These are phyloP conservation scores for Aphanocladium album DNA, from an alignment of 2,329 filamentous ascomycete species.

Conservation along the genomic window DNA sequence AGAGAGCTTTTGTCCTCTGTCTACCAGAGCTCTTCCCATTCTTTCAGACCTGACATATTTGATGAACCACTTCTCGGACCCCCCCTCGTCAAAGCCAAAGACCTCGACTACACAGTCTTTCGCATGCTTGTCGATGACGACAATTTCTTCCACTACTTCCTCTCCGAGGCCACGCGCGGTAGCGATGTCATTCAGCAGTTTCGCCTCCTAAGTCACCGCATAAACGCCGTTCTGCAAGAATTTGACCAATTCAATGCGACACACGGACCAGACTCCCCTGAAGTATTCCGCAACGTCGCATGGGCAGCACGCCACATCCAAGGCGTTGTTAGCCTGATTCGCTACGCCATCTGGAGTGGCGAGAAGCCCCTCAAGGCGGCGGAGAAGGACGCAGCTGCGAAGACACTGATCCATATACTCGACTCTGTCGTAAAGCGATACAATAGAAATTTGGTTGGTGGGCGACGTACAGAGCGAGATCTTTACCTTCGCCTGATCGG, in stretches of 20 bases:
- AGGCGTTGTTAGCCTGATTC: slow-evolving; percentile 38
- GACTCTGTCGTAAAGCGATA: slow-evolving; percentile 38
- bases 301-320: slow-evolving; percentile 48
- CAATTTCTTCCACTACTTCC: slow-evolving; percentile 50
- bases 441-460: slow-evolving; percentile 29
- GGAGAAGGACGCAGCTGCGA: slow-evolving; percentile 42
- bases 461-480: slow-evolving; percentile 33
- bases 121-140: slow-evolving; percentile 50
- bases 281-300: slow-evolving; percentile 27
- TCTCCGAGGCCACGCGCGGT: slow-evolving; percentile 38
- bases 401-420: slow-evolving; percentile 44
- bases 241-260: slow-evolving; percentile 31
- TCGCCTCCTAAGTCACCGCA: slow-evolving; percentile 42
- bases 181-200: slow-evolving; percentile 44
- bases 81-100: slow-evolving; percentile 21
- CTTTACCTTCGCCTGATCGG: slow-evolving; percentile 46
- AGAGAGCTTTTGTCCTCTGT: slow-evolving; percentile 48
- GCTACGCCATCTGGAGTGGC: slow-evolving; percentile 34
- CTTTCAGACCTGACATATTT: slow-evolving; percentile 45
- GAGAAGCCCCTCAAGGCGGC: slow-evolving; percentile 30
- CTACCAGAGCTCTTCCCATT: slow-evolving; percentile 32
- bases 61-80: slow-evolving; percentile 35
- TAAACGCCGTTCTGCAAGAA: slow-evolving; percentile 41
- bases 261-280: background rate
- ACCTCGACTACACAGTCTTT: slow-evolving; percentile 47